Percentiles rank a stretch among this genome's conserved stretches.
Conservation (phyloP, 148 eudicot genomes). For the Diospyros kaki region DNA sequence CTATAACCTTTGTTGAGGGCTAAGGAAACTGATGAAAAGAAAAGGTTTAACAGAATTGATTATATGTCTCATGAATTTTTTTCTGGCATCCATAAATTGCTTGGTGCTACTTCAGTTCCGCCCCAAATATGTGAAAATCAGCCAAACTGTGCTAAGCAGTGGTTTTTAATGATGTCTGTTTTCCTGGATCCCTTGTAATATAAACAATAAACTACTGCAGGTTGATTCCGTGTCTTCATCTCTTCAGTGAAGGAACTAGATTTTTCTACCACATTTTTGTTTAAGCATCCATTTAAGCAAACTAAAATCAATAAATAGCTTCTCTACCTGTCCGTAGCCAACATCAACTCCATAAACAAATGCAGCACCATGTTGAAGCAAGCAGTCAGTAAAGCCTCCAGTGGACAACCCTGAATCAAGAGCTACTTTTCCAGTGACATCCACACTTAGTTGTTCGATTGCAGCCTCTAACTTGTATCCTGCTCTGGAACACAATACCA, state of each 20-base stretch:
- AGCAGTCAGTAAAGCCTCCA: slow-evolving; percentile 98
- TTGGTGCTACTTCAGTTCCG: too few species aligned
- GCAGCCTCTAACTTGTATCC: slow-evolving; percentile 98
- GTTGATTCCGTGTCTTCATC: neutral
- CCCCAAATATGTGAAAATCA: too few species aligned
- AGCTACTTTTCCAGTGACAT: slow-evolving; percentile 86
- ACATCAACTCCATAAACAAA: slow-evolving; percentile 95
- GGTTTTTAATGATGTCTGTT: too few species aligned
- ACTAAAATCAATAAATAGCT: neutral
- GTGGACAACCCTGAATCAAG: slow-evolving; percentile 97
- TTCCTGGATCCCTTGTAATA: neutral
- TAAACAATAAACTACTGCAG: neutral
- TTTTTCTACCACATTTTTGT: neutral
- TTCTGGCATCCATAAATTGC: too few species aligned
- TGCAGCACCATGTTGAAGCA: slow-evolving; percentile 89
- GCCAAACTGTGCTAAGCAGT: too few species aligned
- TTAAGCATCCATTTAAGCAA: neutral
- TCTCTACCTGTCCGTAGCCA: slow-evolving; percentile 89
- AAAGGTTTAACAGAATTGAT: too few species aligned
- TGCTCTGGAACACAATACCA: slow-evolving; percentile 56
- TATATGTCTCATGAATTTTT: too few species aligned
- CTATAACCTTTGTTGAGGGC: too few species aligned
- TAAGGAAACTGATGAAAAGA: too few species aligned
- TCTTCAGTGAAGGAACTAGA: neutral
- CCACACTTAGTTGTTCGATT: slow-evolving; percentile 76